Evolutionary conservation across 805 yeast species (phyloP).

Genomic region (Metschnikowia reukaufii): DNA sequence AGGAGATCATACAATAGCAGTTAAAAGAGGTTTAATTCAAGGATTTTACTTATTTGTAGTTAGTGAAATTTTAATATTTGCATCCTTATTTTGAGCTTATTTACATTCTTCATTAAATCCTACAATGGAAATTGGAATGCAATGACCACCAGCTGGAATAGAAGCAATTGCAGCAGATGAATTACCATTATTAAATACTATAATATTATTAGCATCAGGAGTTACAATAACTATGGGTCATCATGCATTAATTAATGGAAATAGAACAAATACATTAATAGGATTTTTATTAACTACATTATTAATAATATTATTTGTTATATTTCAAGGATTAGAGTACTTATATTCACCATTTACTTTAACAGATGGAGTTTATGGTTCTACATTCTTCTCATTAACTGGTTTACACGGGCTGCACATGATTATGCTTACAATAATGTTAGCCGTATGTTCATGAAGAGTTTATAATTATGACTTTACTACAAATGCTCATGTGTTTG

Average conservation of each 20-base stretch:
- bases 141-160: constrained; percentile 1
- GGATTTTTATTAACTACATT: constrained; percentile 2
- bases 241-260: constrained; percentile 1
- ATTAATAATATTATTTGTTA: constrained; percentile 3
- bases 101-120: constrained; percentile 6
- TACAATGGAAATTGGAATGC: constrained; percentile 3
- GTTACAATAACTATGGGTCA: constrained; percentile 1
- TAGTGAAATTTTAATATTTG: constrained; percentile 3
- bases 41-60: constrained; percentile 2
- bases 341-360: constrained; percentile 5
- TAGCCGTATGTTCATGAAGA: background rate
- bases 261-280: constrained; percentile 1
- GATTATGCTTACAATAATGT: background rate
- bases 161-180: constrained; percentile 1
- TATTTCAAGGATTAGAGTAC: constrained; percentile 5
- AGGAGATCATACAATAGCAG: constrained; percentile 1
- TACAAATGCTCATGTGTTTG: constrained; percentile 4
- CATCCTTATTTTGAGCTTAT: constrained; percentile 7
- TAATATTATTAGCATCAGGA: constrained; percentile 1
- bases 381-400: constrained; percentile 3
- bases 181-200: background rate
- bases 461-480: constrained; percentile 1
- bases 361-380: constrained; percentile 6
- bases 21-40: constrained; percentile 3
- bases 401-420: background rate